Base-by-base conservation (phyloP, 106 monocot species). In the Apostasia shenzhenica region DNA sequence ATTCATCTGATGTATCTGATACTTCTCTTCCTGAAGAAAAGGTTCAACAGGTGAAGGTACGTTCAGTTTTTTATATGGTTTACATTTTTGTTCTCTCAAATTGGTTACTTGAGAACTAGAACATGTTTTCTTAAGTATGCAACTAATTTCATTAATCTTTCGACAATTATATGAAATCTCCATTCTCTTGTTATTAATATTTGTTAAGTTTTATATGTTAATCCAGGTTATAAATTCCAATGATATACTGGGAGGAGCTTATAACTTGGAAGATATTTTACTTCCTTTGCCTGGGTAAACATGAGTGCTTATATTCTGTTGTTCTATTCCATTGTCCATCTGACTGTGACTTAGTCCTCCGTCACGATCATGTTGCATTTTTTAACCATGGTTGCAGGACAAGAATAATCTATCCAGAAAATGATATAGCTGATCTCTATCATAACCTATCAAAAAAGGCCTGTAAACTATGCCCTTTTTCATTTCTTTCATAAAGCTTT, bases 261-360 rank as follows among this genome's bases (percentile, higher is more conserved):
- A 90, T 80, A 76, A 81, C 65, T 81, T 93, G 73, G 92, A 89
- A 62, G 97, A 99, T 79, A 81, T 93, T 79, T 86, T 99, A 54
- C 97, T 99, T 81, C 97, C 97, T 80, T 83, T 93, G 66, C 92
- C 97, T n/a, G 97, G 97, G 97, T 92, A 82, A 70, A 76, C 26
- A 26, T 38, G 47, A 72, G 47, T 57, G 55, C 42, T 50, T 60
- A 37, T 7, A 40, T 11, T 48, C 50, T 12, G 26, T 26, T 65
- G 8, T 65, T 49, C 3, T 65, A 26, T 6, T 65, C 14, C 48
- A 13, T 14, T 8, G 8, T 65, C 6, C 7, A 49, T 38, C 47
- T 65, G 46, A 63, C 11, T 46, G 47, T 65, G 14, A 48, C 37
- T 65, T 37, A 14, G 0, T 13, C 5, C 62, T 13, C 4, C 13